Conservation (phyloP, 2,329 filamentous ascomycete genomes). For the Stagonosporopsis cucurbitacearum region DNA sequence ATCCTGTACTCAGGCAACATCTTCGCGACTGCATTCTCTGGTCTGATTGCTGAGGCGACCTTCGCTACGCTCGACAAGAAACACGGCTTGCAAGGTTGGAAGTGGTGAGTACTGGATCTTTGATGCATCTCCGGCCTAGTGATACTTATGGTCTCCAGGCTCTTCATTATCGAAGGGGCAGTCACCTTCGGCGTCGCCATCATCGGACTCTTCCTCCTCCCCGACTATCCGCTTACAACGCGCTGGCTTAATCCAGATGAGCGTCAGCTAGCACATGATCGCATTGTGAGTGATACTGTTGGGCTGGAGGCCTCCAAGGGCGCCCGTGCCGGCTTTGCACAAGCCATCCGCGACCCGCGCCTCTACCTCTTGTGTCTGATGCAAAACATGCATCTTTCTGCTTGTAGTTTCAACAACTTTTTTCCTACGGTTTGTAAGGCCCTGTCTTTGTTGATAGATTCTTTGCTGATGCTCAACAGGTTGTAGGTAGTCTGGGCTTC, state of each 20-base stretch:
- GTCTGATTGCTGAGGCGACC: conserved; percentile 24
- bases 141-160: not conserved
- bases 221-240: conserved; percentile 46
- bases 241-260: conserved; percentile 55
- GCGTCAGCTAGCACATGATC: conserved; percentile 44
- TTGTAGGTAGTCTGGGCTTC: conserved; percentile 50
- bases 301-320: conserved; percentile 52
- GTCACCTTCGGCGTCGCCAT: conserved; percentile 39
- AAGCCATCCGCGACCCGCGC: conserved; percentile 58
- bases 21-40: conserved; percentile 21
- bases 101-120: conserved; percentile 4
- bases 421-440: not conserved
- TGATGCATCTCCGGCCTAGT: not conserved
- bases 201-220: conserved; percentile 50
- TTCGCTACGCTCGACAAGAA: conserved; percentile 25
- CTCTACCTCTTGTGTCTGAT: conserved; percentile 62
- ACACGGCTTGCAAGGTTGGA: conserved; percentile 25
- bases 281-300: conserved; percentile 56
- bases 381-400: conserved; percentile 61
- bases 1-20: conserved; percentile 21
- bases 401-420: conserved; percentile 52
- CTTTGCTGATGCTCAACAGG: not conserved
- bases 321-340: conserved; percentile 57
- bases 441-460: not conserved
- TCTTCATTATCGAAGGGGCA: conserved; percentile 35